Evolutionary conservation across 345 rosid species (phyloP).

Genomic region (Pseudoturritis turrita): DNA sequence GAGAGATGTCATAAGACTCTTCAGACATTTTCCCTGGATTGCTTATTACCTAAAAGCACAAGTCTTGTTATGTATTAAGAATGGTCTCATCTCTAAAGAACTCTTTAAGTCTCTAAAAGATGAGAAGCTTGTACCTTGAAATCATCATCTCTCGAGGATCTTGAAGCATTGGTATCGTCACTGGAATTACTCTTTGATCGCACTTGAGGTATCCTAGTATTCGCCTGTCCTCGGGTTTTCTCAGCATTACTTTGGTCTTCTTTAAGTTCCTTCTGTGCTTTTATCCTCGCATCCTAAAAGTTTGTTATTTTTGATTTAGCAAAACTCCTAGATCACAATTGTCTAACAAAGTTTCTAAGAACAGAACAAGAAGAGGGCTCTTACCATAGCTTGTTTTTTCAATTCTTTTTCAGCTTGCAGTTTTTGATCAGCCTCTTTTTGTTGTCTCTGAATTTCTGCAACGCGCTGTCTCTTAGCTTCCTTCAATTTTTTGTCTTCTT

Average conservation of each 20-base stretch:
- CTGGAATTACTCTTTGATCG: slow-evolving; percentile 33
- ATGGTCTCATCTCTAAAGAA: slow-evolving; percentile 3
- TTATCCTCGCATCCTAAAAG: slow-evolving; percentile 40
- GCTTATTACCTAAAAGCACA: slow-evolving; percentile 35
- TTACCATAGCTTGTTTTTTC: slow-evolving; percentile 43
- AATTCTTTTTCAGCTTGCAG: slow-evolving; percentile 39
- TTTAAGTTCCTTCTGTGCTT: slow-evolving; percentile 32
- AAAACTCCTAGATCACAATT: neutral
- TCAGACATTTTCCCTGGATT: slow-evolving; percentile 28
- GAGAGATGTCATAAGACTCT: slow-evolving; percentile 90
- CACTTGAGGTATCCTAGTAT: slow-evolving; percentile 25
- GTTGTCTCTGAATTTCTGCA: slow-evolving; percentile 52
- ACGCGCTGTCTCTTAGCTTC: slow-evolving; percentile 66
- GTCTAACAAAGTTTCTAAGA: neutral
- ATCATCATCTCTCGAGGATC: slow-evolving; percentile 32
- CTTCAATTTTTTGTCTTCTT: slow-evolving; percentile 36
- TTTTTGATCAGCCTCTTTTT: slow-evolving; percentile 40
- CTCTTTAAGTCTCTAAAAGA: neutral
- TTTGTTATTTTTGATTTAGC: neutral
- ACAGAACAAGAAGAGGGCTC: slow-evolving; percentile 22
- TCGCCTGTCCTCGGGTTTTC: slow-evolving; percentile 28
- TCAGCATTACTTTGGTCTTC: slow-evolving; percentile 29
- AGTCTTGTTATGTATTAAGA: neutral
- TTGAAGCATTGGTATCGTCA: slow-evolving; percentile 31
- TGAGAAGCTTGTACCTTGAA: slow-evolving; percentile 46